Conservation (phyloP, 2,329 filamentous ascomycete species). For the Exserohilum rostratum region DNA sequence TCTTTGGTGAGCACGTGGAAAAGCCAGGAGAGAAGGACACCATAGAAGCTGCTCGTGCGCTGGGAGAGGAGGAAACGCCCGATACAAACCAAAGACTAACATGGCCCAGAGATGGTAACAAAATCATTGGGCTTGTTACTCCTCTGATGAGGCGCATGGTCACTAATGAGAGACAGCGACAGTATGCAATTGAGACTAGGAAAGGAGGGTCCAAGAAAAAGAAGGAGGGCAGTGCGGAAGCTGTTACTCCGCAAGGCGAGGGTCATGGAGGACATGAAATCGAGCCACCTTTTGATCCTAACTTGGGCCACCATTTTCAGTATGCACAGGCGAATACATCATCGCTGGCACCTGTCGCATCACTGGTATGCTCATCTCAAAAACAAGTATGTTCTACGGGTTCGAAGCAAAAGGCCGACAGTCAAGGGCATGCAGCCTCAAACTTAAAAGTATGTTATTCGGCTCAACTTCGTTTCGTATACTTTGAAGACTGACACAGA, state of each 20-base stretch:
- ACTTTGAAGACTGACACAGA: neutral
- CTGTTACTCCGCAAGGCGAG: conserved; percentile 12
- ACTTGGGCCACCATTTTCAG: conserved; percentile 3
- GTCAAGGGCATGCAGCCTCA: neutral
- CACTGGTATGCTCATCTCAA: neutral
- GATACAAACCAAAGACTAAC: conserved; percentile 48
- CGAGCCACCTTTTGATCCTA: conserved; percentile 18
- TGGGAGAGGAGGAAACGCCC: conserved; percentile 50
- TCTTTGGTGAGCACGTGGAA: conserved; percentile 52
- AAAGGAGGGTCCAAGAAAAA: conserved; percentile 53
- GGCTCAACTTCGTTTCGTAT: neutral
- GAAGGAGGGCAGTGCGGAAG: conserved; percentile 32
- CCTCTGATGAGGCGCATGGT: conserved; percentile 64
- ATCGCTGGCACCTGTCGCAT: neutral
- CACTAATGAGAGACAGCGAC: conserved; percentile 64
- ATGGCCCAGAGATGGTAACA: conserved; percentile 62
- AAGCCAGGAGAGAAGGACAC: conserved; percentile 43
- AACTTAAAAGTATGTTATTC: conserved; percentile 1
- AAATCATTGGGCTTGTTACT: conserved; percentile 63
- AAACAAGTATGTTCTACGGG: neutral
- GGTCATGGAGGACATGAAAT: conserved; percentile 2
- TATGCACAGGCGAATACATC: conserved; percentile 5
- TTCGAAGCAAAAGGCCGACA: neutral
- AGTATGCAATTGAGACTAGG: conserved; percentile 63
- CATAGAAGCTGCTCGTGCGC: conserved; percentile 40